Evolutionary conservation across 2,329 filamentous ascomycete genomes (phyloP).

Genomic region (Sporothrix inflata): DNA sequence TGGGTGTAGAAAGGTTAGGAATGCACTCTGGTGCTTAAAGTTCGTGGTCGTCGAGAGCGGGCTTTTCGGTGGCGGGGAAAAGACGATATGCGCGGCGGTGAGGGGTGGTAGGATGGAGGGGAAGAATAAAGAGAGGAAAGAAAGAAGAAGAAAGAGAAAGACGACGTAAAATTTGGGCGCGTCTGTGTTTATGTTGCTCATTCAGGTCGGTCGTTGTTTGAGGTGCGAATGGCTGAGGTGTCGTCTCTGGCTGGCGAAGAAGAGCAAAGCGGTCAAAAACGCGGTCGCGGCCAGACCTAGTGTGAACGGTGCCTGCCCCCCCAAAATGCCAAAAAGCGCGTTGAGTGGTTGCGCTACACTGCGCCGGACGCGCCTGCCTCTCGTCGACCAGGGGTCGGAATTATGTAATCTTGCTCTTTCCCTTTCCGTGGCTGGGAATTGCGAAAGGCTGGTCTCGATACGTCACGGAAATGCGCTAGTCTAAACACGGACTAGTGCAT

Average conservation of each 20-base stretch:
- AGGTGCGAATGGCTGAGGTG: neutral
- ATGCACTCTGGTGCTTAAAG: neutral
- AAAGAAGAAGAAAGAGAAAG: neutral
- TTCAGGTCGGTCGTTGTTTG: neutral
- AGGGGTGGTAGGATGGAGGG: neutral
- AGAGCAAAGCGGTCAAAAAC: conserved; percentile 29
- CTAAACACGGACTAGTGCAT: neutral
- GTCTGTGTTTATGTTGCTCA: conserved; percentile 19
- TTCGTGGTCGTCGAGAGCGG: conserved; percentile 20
- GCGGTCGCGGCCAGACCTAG: conserved; percentile 28
- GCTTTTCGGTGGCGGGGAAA: neutral
- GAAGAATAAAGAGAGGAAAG: neutral
- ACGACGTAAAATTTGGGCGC: neutral
- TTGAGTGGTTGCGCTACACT: conserved; percentile 33
- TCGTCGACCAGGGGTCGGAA: neutral
- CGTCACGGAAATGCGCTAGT: conserved; percentile 27
- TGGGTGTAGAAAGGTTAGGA: neutral
- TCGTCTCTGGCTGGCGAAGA: neutral
- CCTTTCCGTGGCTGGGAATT: conserved; percentile 14
- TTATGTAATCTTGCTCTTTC: conserved; percentile 26
- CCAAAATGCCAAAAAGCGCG: conserved; percentile 29
- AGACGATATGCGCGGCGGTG: neutral
- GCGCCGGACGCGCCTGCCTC: conserved; percentile 1
- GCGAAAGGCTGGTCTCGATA: conserved; percentile 26
- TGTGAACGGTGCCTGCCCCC: neutral